These are phyloP conservation scores for Apiotrichum akiyoshidainum DNA, from an alignment of 1,284 basidiomycete genomes.

Conservation along the genomic window DNA sequence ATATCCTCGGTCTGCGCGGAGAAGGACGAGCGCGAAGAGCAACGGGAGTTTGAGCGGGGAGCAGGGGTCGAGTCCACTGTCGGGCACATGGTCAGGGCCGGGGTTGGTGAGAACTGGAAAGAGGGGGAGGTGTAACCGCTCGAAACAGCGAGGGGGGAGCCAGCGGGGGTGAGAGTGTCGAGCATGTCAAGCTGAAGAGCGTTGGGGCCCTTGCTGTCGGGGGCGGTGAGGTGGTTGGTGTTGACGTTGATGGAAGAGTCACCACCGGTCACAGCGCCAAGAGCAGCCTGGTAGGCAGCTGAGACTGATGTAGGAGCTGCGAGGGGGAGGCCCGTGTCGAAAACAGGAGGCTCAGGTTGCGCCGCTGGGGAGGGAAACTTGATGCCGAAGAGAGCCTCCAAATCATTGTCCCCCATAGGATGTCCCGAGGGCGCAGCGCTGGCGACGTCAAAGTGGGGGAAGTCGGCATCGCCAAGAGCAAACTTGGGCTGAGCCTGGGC, in stretches of 20 bases:
- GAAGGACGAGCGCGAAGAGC: slow-evolving; percentile 18
- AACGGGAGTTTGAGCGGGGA: slow-evolving; percentile 18
- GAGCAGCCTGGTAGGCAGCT: too few relatives aligned
- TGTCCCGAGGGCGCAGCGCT: neutral
- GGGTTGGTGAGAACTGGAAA: slow-evolving; percentile 22
- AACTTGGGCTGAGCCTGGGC: slow-evolving; percentile 11
- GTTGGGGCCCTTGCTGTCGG: slow-evolving; percentile 7
- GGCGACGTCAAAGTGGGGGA: slow-evolving; percentile 7
- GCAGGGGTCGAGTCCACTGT: slow-evolving; percentile 16
- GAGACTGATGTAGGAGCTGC: neutral
- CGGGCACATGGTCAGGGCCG: slow-evolving; percentile 15
- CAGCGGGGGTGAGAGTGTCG: slow-evolving; percentile 6
- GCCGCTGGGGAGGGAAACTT: slow-evolving; percentile 10
- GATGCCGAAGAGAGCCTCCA: slow-evolving; percentile 11
- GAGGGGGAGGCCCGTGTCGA: slow-evolving; percentile 14
- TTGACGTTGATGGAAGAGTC: slow-evolving; percentile 2
- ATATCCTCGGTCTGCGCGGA: slow-evolving; percentile 6
- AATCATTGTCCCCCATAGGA: neutral
- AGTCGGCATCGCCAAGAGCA: neutral
- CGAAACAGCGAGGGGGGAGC: slow-evolving; percentile 3
- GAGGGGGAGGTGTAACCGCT: slow-evolving; percentile 17
- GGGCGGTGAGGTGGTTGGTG: neutral
- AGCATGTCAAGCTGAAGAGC: slow-evolving; percentile 18
- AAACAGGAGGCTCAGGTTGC: slow-evolving; percentile 7
- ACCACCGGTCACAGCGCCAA: neutral